Conservation (phyloP, 2,329 filamentous ascomycete genomes). For the Diplodia scrobiculata region DNA sequence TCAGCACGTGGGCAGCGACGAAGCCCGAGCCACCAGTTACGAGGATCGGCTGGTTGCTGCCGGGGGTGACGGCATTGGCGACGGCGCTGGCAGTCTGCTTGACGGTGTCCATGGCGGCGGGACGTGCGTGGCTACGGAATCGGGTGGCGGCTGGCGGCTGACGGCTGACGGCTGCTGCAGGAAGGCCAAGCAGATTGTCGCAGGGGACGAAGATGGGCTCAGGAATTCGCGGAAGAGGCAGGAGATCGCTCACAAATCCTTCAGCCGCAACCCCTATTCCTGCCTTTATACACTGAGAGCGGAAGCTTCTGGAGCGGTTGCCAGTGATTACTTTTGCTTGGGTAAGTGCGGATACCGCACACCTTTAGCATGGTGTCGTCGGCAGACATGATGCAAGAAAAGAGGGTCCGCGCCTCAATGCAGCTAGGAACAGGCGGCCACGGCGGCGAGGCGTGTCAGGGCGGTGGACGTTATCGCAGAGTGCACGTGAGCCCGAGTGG, state of each 20-base stretch:
- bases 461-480: constrained; percentile 5
- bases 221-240: not conserved
- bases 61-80: constrained; percentile 1
- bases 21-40: constrained; percentile 36
- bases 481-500: constrained; percentile 1
- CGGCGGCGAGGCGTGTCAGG: constrained; percentile 4
- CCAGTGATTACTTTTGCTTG: constrained; percentile 18
- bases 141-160: not conserved
- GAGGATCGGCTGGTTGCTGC: constrained; percentile 30
- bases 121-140: constrained; percentile 6
- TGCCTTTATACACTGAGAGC: constrained; percentile 2
- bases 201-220: constrained; percentile 3
- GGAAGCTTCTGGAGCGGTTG: not conserved
- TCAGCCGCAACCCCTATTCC: not conserved
- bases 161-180: constrained; percentile 6
- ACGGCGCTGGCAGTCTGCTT: constrained; percentile 10
- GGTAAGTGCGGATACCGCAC: constrained; percentile 8
- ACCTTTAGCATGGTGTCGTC: constrained; percentile 7
- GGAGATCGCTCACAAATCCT: not conserved
- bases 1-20: constrained; percentile 35
- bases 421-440: not conserved
- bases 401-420: constrained; percentile 16
- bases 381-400: constrained; percentile 28
- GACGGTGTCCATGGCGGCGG: constrained; percentile 11
- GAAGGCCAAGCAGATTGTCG: constrained; percentile 13